A percentile compares a stretch with the other conserved stretches of the same genome.
These are phyloP conservation scores for Amauroascus verrucosus DNA, from an alignment of 2,329 filamentous ascomycete genomes.

Conservation along the genomic window DNA sequence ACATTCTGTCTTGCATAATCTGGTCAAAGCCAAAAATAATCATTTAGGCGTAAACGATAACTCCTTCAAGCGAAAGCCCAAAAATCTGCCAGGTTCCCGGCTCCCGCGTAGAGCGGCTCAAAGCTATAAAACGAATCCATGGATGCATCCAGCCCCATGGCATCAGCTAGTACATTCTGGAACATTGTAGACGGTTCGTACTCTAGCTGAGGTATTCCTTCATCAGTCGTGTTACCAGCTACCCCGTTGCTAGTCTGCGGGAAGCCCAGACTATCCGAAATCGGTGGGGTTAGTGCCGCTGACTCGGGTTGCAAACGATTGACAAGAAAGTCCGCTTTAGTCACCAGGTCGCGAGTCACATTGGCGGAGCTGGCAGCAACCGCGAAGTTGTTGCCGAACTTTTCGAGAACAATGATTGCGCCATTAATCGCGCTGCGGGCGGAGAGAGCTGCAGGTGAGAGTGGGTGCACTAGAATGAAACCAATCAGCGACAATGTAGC, in stretches of 20 bases:
- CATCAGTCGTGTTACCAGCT: not conserved
- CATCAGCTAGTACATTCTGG: not conserved
- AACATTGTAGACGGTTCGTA: not conserved
- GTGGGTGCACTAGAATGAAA: constrained; percentile 34
- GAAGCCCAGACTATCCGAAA: not conserved
- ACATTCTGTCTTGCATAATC: no score
- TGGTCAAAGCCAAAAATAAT: not conserved
- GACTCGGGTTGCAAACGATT: constrained; percentile 13
- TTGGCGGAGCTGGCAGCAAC: constrained; percentile 28
- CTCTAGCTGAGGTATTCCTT: not conserved
- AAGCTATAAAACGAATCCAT: not conserved
- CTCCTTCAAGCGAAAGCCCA: not conserved
- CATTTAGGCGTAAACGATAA: not conserved
- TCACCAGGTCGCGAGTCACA: constrained; percentile 24
- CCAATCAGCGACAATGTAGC: constrained; percentile 34
- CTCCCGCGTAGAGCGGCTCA: not conserved
- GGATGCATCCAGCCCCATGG: not conserved
- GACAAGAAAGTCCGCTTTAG: constrained; percentile 23
- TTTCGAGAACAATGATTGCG: constrained; percentile 30
- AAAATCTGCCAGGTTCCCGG: not conserved
- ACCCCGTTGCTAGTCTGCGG: not conserved
- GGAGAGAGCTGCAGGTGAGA: constrained; percentile 20
- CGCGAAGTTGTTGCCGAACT: constrained; percentile 27
- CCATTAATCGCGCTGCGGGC: constrained; percentile 29
- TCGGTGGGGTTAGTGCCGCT: no score